A percentile compares a stretch with the other conserved stretches of the same genome.
These are phyloP conservation scores for Thalassiosira mediterranea DNA, from an alignment of 352 stramenopile species.

Conservation along the genomic window DNA sequence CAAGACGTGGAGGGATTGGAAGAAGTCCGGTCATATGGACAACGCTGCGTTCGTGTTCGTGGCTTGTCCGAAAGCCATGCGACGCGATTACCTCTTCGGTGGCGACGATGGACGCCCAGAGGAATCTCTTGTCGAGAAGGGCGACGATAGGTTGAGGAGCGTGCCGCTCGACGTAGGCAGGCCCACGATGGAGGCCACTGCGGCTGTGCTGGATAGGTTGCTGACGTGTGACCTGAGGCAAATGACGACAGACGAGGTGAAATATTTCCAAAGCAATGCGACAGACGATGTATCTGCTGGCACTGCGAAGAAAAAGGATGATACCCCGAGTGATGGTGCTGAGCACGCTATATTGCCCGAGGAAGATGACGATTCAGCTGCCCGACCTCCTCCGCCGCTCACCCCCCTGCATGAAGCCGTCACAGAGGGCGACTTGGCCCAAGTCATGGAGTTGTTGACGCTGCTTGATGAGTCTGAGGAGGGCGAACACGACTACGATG, in stretches of 20 bases:
- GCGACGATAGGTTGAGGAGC: slow-evolving; percentile 59
- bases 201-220: slow-evolving; percentile 62
- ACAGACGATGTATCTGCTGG: slow-evolving; percentile 4
- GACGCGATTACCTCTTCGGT: slow-evolving; percentile 57
- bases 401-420: slow-evolving; percentile 65
- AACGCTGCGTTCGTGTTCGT: slow-evolving; percentile 39
- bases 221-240: slow-evolving; percentile 43
- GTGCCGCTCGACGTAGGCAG: slow-evolving; percentile 75
- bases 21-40: slow-evolving; percentile 45
- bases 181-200: slow-evolving; percentile 61
- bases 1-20: slow-evolving; percentile 87
- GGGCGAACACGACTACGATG: slow-evolving; percentile 26
- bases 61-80: slow-evolving; percentile 74
- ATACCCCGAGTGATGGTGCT: neutral
- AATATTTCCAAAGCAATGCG: neutral
- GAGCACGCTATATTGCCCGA: neutral
- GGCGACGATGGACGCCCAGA: neutral
- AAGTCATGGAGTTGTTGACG: slow-evolving; percentile 44
- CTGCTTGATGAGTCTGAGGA: slow-evolving; percentile 30
- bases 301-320: neutral
- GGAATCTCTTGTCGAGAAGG: slow-evolving; percentile 30
- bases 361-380: neutral
- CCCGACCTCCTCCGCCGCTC: slow-evolving; percentile 18
- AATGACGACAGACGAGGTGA: slow-evolving; percentile 38
- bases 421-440: slow-evolving; percentile 46